These are phyloP conservation scores for Mortierella claussenii DNA, from an alignment of 192 early-diverging fungal genomes.

Conservation along the genomic window DNA sequence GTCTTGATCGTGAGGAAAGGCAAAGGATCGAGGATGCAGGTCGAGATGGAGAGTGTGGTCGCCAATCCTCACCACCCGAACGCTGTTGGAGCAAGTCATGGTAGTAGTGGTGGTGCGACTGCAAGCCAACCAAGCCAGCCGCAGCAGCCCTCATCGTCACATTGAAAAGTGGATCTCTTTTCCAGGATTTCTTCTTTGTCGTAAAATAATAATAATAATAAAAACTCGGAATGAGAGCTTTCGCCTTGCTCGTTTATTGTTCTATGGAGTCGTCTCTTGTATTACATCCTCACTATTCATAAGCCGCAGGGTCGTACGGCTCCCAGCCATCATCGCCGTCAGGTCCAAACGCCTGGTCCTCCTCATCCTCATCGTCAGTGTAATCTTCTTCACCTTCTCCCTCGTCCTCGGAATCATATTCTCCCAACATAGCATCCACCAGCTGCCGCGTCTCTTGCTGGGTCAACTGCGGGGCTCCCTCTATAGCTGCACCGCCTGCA, in stretches of 20 bases:
- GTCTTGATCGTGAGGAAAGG: slow-evolving; percentile 52
- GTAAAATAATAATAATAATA: no score
- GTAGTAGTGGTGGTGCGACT: background rate
- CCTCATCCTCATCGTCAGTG: slow-evolving; percentile 10
- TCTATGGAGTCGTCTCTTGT: no score
- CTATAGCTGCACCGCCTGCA: slow-evolving; percentile 1
- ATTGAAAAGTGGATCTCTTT: no score
- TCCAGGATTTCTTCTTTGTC: no score
- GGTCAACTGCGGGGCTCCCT: background rate
- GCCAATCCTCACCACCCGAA: slow-evolving; percentile 15
- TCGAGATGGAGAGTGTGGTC: slow-evolving; percentile 38
- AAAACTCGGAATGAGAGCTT: no score
- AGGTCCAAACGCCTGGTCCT: slow-evolving; percentile 17
- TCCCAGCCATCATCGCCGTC: slow-evolving; percentile 43
- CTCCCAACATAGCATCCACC: slow-evolving; percentile 9
- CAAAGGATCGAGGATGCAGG: slow-evolving; percentile 54
- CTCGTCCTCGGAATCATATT: slow-evolving; percentile 19
- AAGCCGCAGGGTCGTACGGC: slow-evolving; percentile 47
- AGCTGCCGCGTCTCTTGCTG: slow-evolving; percentile 17
- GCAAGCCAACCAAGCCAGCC: background rate
- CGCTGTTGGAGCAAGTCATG: no score
- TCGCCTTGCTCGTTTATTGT: no score
- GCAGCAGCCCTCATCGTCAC: no score
- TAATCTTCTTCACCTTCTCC: slow-evolving; percentile 25
- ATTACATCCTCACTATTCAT: slow-evolving; percentile 24